phyloP scores from a whole-genome alignment of 768 basidiomycete genomes.

The Porphyrellus cyaneotinctus region DNA sequence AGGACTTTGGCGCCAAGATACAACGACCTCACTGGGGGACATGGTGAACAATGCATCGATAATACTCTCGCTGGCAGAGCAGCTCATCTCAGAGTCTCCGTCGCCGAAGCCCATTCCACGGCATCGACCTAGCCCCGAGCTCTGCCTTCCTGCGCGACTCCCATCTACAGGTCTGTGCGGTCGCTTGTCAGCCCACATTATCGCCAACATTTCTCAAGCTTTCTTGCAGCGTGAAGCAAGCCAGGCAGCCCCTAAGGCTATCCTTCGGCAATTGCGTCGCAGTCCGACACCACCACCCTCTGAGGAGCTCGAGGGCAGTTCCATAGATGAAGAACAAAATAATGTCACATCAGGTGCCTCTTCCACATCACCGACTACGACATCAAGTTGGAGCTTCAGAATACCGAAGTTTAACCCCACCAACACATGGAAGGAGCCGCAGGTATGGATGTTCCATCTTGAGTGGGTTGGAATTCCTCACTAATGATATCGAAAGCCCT shows the following conservation, averaged over 20 bases:
- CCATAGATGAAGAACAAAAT: constrained; percentile 7
- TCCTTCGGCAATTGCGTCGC: constrained; percentile 51
- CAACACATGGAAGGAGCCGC: constrained; percentile 48
- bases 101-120: constrained; percentile 30
- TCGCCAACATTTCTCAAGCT: constrained; percentile 40
- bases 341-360: constrained; percentile 20
- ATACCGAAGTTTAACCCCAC: constrained; percentile 10
- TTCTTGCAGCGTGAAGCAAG: constrained; percentile 73
- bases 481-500: constrained; percentile 36
- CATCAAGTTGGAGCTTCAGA: constrained; percentile 13
- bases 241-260: constrained; percentile 49
- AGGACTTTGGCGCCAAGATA: neutral
- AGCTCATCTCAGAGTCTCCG: constrained; percentile 17
- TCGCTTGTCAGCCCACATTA: constrained; percentile 5
- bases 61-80: constrained; percentile 28
- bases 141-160: constrained; percentile 65
- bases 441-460: constrained; percentile 33
- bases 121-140: constrained; percentile 42
- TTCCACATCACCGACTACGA: constrained; percentile 19
- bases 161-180: constrained; percentile 54
- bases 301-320: constrained; percentile 17
- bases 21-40: constrained; percentile 1
- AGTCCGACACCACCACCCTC: constrained; percentile 36
- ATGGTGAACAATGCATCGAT: constrained; percentile 54
- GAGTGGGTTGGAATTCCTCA: neutral